Evolutionary conservation across 1,284 basidiomycete genomes (phyloP), one percentile per base, ranked within the genome.

Genomic region (Rhodotorula sp.): DNA sequence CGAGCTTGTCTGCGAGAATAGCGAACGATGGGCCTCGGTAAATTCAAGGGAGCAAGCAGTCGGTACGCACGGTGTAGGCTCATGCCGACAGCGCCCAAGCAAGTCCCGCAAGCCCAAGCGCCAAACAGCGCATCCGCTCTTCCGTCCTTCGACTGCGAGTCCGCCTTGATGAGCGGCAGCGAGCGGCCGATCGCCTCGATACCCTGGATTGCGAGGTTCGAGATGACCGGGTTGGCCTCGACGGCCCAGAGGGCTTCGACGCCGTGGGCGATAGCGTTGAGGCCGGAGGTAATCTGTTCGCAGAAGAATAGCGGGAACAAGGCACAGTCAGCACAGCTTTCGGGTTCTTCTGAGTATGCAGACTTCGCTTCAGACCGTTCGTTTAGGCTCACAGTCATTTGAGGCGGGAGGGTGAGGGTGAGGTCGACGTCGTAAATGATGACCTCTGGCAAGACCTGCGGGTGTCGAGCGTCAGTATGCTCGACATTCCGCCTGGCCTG

Each of bases 221-320:
- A 80, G 46, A 80, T 81, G 65, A 84, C 79, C 1, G 83, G 83
- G 72, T 83, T 84, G 18, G 79, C 76, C 30, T 82, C 80, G 59
- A 76, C 69, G 10, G 81, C 78, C 76, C 82, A 83, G 13, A 83
- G 74, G 0, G 82, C 82, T 68, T 84, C 82, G 47, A 83, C 80
- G 46, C 82, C 80, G 72, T 84, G 83, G 1, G 83, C 83, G 67
- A 84, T 81, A 18, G 83, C 83, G 73, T 84, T 84, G 57, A 84
- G 75, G 34, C 82, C 82, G 37, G 80, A 81, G 4, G 83, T 83
- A 59, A 81, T 34, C 62, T 63, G 61, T 22, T 28, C 20, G 40
- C 40, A 11, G 34, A 26, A 22, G 28, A 24, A 1, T 26, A 16
- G 37, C 37, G 37, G 37, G 37, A 40, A 7, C 7, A 13, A 7